Base-by-base conservation (phyloP, 345 rosid species). In the Eucalyptus grandis region DNA sequence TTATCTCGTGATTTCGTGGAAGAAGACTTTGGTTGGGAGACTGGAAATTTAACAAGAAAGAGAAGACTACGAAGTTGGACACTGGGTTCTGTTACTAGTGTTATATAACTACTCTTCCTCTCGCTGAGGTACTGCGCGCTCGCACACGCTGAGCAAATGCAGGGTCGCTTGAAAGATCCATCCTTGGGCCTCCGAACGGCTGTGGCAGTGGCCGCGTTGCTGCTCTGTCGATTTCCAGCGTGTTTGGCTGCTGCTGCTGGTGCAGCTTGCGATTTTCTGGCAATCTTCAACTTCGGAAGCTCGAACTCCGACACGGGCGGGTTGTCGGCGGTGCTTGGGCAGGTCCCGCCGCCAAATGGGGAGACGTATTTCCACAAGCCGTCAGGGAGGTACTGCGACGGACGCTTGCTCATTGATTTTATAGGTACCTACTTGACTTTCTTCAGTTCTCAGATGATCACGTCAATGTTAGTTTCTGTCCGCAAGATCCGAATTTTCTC, bases 301-400 rank as follows among this genome's bases (percentile, higher is more conserved):
- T 94, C 94, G 1, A 94, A 93, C 67, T 91, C 94, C 19, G 94
- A 94, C 90, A 92, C 90, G 3, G 96, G 97, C 3, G 95, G 98
- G 17, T 90, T 92, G 50, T 94, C 95, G 6, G 95, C 96, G 5
- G 94, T 91, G 7, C 95, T 96, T 27, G 95, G 96, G 31, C 95
- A 92, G 88, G 93, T 94, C 9, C 93, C 90, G 88, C 67, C 86
- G 15, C 97, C 97, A 26, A 89, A 95, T 22, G 97, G 97, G 2
- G 88, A 87, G 87, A 95, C 97, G 2, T 94, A 86, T 90, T 96
- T 96, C 91, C 93, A 90, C 81, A 43, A 87, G 15, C 97, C 96
- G 2, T 93, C 95, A 3, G 96, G 98, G 30, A 95, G 96, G 5
- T 95, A 87, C 89, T 92, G 91, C 43, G 96, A 95, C 43, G 97